These are phyloP conservation scores for Solanum hybrid DNA, from an alignment of 305 asterid species.

Conservation along the genomic window DNA sequence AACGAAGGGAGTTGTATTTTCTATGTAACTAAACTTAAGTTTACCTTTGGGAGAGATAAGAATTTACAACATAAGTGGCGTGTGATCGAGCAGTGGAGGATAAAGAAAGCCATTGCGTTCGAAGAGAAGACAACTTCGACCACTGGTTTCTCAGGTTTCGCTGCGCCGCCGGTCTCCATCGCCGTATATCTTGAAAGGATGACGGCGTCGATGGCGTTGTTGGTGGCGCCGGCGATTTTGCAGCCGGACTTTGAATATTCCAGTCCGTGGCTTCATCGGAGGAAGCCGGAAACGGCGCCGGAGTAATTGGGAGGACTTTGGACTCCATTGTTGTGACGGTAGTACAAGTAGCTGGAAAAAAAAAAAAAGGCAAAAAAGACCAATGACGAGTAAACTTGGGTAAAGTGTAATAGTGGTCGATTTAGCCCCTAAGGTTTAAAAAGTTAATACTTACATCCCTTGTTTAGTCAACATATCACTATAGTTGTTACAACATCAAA, in stretches of 20 bases:
- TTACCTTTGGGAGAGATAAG: conserved; percentile 63
- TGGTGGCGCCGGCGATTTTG: conserved; percentile 10
- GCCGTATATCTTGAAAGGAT: conserved; percentile 24
- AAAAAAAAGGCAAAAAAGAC: too few species aligned
- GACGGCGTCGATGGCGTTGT: conserved; percentile 23
- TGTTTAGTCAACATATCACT: neutral
- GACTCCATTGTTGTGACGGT: neutral
- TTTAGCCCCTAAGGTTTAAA: neutral
- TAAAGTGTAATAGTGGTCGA: neutral
- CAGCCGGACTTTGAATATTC: conserved; percentile 6
- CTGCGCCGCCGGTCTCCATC: conserved; percentile 80
- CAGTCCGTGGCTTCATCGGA: conserved; percentile 11
- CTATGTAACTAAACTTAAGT: neutral
- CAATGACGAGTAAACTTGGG: neutral
- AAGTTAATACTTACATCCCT: neutral
- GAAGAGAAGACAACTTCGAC: conserved; percentile 54
- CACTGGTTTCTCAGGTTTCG: conserved; percentile 75
- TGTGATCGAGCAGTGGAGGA: conserved; percentile 52
- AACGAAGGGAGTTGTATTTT: neutral
- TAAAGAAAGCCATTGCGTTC: conserved; percentile 58
- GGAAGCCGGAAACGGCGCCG: neutral
- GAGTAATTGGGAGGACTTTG: neutral
- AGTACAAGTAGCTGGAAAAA: neutral
- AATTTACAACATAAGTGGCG: conserved; percentile 63
- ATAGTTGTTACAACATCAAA: neutral